Evolutionary conservation across 257 asterid genomes (phyloP), one percentile per base, ranked within the genome.

Genomic region (Fraxinus excelsior): DNA sequence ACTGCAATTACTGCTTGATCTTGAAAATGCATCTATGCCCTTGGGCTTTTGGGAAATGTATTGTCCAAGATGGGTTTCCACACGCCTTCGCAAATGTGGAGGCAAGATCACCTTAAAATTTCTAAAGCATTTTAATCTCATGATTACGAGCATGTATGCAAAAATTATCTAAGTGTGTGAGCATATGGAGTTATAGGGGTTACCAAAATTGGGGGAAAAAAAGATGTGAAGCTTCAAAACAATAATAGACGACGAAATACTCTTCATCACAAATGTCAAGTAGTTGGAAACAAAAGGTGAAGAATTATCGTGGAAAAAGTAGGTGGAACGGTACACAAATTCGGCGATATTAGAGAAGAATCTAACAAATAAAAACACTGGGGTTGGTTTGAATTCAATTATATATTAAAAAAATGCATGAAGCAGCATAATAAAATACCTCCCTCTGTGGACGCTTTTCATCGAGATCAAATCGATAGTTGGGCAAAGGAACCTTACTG

Each of bases 401-500:
- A 37, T 6, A 21, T 5, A 35, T 42, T 42, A 4, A 70, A 19
- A 32, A 31, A 34, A 71, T 71, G 67, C 72, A 80, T n/a, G 31
- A 62, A 79, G 62, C 23, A 73, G 28, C 74, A 69, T 67, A 78
- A 62, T 81, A 76, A 71, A 76, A 67, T 90, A 91, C 99, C 98
- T 96, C 98, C 84, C 99, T 90, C 84, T 82, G 96, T 66, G 98
- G 99, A 72, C 99, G 97, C 85, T 91, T 96, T 83, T 91, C 97
- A 80, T 96, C 99, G 79, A 96, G 89, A 86, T 96, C 98, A 81
- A 91, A 96, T 70, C 99, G 90, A 78, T 96, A 96, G 90, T 89
- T 90, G 67, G 98, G 99, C 84, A 93, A 78, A 35, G 98, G 99
- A 51, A 80, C 88, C 91, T 93, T 96, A 85, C 98, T 96, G 76